These are phyloP conservation scores for Diplodia intermedia DNA, from an alignment of 2,329 filamentous ascomycete species.

Conservation along the genomic window DNA sequence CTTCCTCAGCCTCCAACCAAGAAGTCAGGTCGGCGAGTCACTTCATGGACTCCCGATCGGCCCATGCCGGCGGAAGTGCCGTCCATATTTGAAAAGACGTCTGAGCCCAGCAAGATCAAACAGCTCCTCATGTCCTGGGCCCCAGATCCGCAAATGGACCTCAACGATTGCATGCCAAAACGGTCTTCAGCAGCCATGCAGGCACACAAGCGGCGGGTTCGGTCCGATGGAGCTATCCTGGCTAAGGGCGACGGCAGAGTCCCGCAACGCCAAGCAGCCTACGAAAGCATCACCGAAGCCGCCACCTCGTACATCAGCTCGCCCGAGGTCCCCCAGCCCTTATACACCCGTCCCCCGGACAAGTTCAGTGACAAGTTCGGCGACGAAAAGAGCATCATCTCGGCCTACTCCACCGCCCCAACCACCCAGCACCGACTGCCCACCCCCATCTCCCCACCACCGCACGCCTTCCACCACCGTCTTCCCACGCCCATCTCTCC, in stretches of 20 bases:
- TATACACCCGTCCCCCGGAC: not conserved
- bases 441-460: not conserved
- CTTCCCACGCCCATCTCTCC: not conserved
- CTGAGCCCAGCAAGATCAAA: not conserved
- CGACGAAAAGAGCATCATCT: not conserved
- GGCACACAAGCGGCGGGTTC: too few species aligned
- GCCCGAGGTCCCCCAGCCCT: not conserved
- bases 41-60: not conserved
- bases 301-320: not conserved
- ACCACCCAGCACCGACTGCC: not conserved
- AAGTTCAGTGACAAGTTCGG: not conserved
- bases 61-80: too few species aligned
- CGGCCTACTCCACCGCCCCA: not conserved
- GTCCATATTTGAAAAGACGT: not conserved
- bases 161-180: too few species aligned
- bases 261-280: not conserved
- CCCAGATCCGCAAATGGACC: too few species aligned
- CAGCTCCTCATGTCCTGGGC: not conserved
- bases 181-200: too few species aligned
- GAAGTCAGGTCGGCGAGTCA: not conserved
- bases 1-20: not conserved
- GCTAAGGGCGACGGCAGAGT: too few species aligned
- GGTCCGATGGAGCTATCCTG: too few species aligned
- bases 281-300: not conserved
- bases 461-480: not conserved